Evolutionary conservation across 345 rosid genomes (phyloP).

Genomic region (Rhizophora apiculata): DNA sequence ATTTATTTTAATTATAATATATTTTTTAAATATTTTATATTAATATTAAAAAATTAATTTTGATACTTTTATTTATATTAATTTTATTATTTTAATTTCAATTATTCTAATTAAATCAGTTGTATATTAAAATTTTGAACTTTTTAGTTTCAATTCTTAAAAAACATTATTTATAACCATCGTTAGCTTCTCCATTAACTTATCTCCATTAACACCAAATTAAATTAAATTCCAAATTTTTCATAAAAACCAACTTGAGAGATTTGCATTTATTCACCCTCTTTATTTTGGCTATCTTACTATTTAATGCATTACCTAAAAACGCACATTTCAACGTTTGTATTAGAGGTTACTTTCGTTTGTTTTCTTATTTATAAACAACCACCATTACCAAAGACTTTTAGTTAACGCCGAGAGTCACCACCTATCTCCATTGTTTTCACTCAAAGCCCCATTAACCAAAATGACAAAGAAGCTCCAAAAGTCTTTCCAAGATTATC

Average conservation of each 20-base stretch:
- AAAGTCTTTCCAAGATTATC: slow-evolving; percentile 53
- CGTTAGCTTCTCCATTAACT: background rate
- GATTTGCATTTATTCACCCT: background rate
- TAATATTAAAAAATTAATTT: no score
- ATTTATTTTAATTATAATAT: no score
- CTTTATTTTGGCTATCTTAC: background rate
- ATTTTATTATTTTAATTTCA: no score
- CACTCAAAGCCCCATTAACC: background rate
- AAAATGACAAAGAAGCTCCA: slow-evolving; percentile 65
- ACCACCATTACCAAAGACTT: background rate
- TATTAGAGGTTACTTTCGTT: background rate
- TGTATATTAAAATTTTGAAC: no score
- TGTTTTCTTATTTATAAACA: background rate
- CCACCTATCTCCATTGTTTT: background rate
- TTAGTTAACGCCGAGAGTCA: background rate
- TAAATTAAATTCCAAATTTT: background rate
- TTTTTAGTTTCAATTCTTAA: no score
- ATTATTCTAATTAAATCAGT: no score
- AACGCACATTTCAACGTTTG: background rate
- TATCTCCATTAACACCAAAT: background rate
- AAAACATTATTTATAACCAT: background rate
- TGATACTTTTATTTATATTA: no score
- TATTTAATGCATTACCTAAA: background rate
- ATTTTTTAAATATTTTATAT: no score
- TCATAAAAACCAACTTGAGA: background rate